Conservation (phyloP, 345 rosid genomes). For the Populus alba region DNA sequence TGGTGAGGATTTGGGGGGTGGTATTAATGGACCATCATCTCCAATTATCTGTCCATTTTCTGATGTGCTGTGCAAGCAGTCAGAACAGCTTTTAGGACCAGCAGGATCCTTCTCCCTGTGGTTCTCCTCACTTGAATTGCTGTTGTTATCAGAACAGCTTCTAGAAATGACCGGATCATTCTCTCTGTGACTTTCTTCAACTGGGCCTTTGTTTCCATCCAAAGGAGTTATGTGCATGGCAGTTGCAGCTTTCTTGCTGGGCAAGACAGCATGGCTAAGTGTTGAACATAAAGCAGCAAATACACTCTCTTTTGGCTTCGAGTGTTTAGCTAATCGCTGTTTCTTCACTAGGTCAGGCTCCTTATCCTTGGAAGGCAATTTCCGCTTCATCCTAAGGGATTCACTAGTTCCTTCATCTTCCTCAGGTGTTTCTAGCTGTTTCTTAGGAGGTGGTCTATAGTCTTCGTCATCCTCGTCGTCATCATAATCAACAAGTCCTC, state of each 20-base stretch:
- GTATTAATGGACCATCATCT: conserved; percentile 60
- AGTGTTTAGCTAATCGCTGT: conserved; percentile 54
- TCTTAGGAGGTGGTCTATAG: conserved; percentile 84
- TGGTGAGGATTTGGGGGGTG: conserved; percentile 71
- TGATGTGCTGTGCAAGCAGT: conserved; percentile 40
- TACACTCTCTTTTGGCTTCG: conserved; percentile 59
- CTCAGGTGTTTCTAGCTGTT: conserved; percentile 52
- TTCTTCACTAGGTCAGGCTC: conserved; percentile 62
- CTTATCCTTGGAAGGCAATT: conserved; percentile 52
- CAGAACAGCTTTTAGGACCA: conserved; percentile 52
- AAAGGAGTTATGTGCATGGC: conserved; percentile 22
- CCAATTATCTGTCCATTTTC: conserved; percentile 55
- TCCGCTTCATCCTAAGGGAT: conserved; percentile 64
- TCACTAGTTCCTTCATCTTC: conserved; percentile 73
- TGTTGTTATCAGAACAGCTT: conserved; percentile 28
- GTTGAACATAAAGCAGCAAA: conserved; percentile 83
- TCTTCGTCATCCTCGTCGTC: conserved; percentile 98
- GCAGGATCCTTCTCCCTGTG: conserved; percentile 48
- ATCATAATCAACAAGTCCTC: conserved; percentile 93
- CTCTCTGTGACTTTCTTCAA: conserved; percentile 31
- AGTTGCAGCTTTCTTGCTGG: conserved; percentile 55
- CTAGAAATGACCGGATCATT: conserved; percentile 35
- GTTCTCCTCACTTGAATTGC: conserved; percentile 49
- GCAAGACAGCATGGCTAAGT: conserved; percentile 76
- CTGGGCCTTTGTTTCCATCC: conserved; percentile 38